Evolutionary conservation across 1,139 yeast genomes (phyloP), one percentile per base, ranked within the genome.

Genomic region (Yarrowia galli): DNA sequence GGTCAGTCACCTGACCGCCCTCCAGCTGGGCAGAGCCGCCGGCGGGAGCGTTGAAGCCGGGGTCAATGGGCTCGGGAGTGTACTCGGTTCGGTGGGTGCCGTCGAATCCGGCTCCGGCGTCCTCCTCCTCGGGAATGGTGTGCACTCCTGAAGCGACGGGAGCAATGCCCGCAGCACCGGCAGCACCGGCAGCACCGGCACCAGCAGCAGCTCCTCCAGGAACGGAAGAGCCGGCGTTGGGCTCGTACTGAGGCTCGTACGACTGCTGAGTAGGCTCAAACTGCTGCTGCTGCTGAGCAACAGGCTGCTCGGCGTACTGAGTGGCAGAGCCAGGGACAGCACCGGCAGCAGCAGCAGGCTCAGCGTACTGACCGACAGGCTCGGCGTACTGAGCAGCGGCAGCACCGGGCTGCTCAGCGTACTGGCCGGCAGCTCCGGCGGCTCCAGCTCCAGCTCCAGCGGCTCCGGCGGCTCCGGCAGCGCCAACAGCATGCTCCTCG

Each of bases 301-400:
- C 20, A 4, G 40, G 15, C 15, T 28, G 28, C 28, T 22, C 49
- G 22, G 32, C 61, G 69, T 16, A 18, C 15, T 18, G 46, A 18
- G 46, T 16, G 12, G 18, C 56, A 15, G 63, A 28, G 25, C 35
- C 49, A 66, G 69, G 22, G 65, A 65, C 67, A 48, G 40, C 67
- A 73, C 73, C 72, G 78, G 78, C 73, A 80, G 78, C 74, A 80
- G 76, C 81, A 70, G 85, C 67, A 48, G 38, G 67, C 72, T 73
- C 72, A 78, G 78, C 73, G n/a, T n/a, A n/a, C n/a, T n/a, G n/a
- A 80, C 78, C 74, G 80, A 76, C 81, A 70, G 85, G 35, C 42
- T 35, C 56, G 32, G 56, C 40, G 10, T 48, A 48, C 38, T 48
- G 54, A 40, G 85, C 78, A 8, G 84, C 71, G 22, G 86, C 70